Base-by-base conservation (phyloP, 2,329 filamentous ascomycete species). In the Blastomyces silverae region DNA sequence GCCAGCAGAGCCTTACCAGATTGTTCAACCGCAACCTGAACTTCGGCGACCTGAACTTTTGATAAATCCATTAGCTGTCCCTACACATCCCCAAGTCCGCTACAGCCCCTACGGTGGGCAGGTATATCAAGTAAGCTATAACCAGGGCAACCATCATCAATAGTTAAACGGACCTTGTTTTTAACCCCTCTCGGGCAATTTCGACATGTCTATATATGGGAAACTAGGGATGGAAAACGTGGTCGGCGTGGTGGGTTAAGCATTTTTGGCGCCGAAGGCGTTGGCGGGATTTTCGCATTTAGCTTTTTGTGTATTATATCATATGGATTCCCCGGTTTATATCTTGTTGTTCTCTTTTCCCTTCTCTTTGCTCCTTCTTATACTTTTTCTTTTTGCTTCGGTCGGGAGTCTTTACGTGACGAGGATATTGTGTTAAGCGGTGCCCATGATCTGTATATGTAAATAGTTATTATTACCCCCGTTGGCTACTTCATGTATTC, bases 61-160 rank as follows among this genome's bases (percentile, higher is more conserved):
- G 39, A 61, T 61, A 44, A 44, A 44, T 34, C 58, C 58, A n/a
- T 48, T 61, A 44, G 34, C 17, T 48, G 39, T 50, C 17, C 42
- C 42, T 48, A 31, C 58, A 22, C 58, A 50, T n/a, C 58, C 58
- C n/a, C 56, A 34, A 37, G 56, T 44, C 56, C 56, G 56, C 17
- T 58, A 58, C n/a, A 55, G 42, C 13, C 58, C 61, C 53, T 65
- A 63, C 20, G 64, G 46, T 20, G 46, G 60, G 6, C 37, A 55
- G 44, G n/a, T 37, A 20, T 50, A 58, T 60, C 64, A 60, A 62
- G 53, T 62, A 20, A 63, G 15, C 50, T 55, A 63, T 44, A 57
- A 31, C 52, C 46, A 63, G 28, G 34, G 50, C 42, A n/a, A 52
- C 20, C 39, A 57, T 53, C 61, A n/a, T 62, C 42, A 58, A 58